Conservation (phyloP, 2,329 filamentous ascomycete species). For the Colletotrichum nymphaeae region DNA sequence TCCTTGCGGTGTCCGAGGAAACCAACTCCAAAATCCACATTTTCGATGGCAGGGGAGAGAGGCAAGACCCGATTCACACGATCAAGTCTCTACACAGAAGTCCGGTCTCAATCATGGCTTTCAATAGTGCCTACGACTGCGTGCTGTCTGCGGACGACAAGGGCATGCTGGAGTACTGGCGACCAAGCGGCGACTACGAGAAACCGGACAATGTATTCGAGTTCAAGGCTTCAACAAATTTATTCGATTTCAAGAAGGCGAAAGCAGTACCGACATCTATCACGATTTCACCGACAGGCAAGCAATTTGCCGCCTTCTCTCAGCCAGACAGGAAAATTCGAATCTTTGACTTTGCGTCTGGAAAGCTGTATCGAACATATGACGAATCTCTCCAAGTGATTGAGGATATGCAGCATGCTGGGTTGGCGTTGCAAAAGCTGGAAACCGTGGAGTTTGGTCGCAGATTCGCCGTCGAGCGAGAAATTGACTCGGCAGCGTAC, state of each 20-base stretch:
- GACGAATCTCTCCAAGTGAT: constrained; percentile 92
- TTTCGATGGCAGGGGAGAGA: constrained; percentile 91
- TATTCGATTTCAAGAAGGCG: constrained; percentile 97
- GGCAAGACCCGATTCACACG: constrained; percentile 78
- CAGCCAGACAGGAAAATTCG: constrained; percentile 94
- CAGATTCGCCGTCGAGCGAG: constrained; percentile 85
- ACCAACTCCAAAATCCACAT: constrained; percentile 79
- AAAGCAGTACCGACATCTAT: constrained; percentile 87
- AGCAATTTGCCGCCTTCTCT: constrained; percentile 89
- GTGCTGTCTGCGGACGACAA: constrained; percentile 89
- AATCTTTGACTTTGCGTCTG: constrained; percentile 91
- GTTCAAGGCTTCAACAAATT: constrained; percentile 91
- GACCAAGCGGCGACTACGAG: constrained; percentile 81
- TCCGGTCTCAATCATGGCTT: constrained; percentile 86
- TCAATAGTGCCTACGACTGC: constrained; percentile 90
- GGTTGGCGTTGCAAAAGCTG: constrained; percentile 81
- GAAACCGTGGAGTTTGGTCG: constrained; percentile 94
- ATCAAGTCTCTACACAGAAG: constrained; percentile 84
- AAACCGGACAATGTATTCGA: constrained; percentile 93
- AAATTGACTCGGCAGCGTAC: constrained; percentile 78
- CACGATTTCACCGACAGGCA: constrained; percentile 86
- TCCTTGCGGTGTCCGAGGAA: constrained; percentile 86
- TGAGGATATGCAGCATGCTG: constrained; percentile 96
- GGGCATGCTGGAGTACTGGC: constrained; percentile 98
- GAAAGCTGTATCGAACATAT: constrained; percentile 90